Conservation (phyloP, 768 basidiomycete genomes). For the Leccinum truebloodii region DNA sequence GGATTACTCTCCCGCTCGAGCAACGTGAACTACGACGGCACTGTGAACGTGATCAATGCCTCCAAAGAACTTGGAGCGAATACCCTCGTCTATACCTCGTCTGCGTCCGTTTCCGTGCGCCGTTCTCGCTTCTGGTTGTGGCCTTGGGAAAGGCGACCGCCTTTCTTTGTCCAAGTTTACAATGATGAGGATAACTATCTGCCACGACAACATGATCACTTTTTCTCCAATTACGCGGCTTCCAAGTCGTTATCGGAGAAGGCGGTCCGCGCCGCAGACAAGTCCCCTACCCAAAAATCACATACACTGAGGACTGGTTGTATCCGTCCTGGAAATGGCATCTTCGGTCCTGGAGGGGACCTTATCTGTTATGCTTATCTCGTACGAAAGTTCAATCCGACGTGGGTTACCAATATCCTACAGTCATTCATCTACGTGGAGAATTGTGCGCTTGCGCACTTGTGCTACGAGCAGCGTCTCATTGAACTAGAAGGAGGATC, state of each 20-base stretch:
- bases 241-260: conserved; percentile 63
- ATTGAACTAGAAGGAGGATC: conserved; percentile 48
- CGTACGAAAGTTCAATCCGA: conserved; percentile 55
- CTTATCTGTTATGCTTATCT: conserved; percentile 66
- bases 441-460: conserved; percentile 71
- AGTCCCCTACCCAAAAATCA: conserved; percentile 31
- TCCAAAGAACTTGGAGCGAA: conserved; percentile 54
- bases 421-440: conserved; percentile 75
- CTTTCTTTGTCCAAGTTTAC: conserved; percentile 60
- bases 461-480: conserved; percentile 72
- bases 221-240: conserved; percentile 78
- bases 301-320: conserved; percentile 62
- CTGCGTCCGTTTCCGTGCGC: conserved; percentile 61
- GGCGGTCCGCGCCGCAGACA: conserved; percentile 44
- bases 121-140: conserved; percentile 64
- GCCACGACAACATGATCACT: conserved; percentile 57
- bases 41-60: conserved; percentile 64
- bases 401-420: conserved; percentile 58
- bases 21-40: conserved; percentile 66
- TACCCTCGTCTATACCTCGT: conserved; percentile 71
- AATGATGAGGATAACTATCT: conserved; percentile 57
- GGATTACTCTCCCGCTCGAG: conserved; percentile 54
- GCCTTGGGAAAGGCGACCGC: conserved; percentile 71
- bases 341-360: conserved; percentile 77
- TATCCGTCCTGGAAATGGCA: conserved; percentile 76